Percentiles rank a stretch among this genome's conserved stretches.
Evolutionary conservation across 2,329 filamentous ascomycete species (phyloP).

Genomic region (Teratosphaeria pseudoeucalypti): DNA sequence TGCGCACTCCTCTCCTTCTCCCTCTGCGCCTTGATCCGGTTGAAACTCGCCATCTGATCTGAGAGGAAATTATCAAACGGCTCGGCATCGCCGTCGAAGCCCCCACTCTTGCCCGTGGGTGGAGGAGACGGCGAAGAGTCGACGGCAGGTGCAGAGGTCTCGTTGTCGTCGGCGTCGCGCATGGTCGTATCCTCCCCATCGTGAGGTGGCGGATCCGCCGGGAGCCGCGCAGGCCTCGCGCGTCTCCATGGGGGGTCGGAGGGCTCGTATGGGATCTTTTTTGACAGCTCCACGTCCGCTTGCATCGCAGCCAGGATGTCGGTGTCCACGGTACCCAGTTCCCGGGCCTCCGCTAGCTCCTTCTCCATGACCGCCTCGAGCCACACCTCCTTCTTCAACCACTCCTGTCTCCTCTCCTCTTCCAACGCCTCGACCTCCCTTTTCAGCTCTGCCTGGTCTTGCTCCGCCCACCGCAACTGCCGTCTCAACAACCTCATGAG

Average conservation of each 20-base stretch:
- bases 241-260: slow-evolving; percentile 14
- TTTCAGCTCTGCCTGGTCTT: slow-evolving; percentile 54
- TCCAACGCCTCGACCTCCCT: slow-evolving; percentile 58
- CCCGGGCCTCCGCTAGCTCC: slow-evolving; percentile 43
- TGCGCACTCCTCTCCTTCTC: slow-evolving; percentile 13
- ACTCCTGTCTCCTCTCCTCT: slow-evolving; percentile 57
- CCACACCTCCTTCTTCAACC: slow-evolving; percentile 69
- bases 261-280: slow-evolving; percentile 20
- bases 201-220: not conserved
- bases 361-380: slow-evolving; percentile 66
- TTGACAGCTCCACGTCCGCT: slow-evolving; percentile 26
- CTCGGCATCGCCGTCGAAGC: slow-evolving; percentile 24
- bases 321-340: slow-evolving; percentile 24
- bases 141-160: slow-evolving; percentile 1
- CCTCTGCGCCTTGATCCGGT: slow-evolving; percentile 12
- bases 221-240: not conserved
- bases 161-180: slow-evolving; percentile 2
- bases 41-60: slow-evolving; percentile 18
- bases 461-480: slow-evolving; percentile 62
- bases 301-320: slow-evolving; percentile 26
- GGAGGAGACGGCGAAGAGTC: slow-evolving; percentile 17
- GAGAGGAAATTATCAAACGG: slow-evolving; percentile 25
- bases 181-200: not conserved
- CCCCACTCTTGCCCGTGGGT: slow-evolving; percentile 18
- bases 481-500: slow-evolving; percentile 53